Base-by-base conservation (phyloP, 805 yeast genomes). In the Lipomyces starkeyi region DNA sequence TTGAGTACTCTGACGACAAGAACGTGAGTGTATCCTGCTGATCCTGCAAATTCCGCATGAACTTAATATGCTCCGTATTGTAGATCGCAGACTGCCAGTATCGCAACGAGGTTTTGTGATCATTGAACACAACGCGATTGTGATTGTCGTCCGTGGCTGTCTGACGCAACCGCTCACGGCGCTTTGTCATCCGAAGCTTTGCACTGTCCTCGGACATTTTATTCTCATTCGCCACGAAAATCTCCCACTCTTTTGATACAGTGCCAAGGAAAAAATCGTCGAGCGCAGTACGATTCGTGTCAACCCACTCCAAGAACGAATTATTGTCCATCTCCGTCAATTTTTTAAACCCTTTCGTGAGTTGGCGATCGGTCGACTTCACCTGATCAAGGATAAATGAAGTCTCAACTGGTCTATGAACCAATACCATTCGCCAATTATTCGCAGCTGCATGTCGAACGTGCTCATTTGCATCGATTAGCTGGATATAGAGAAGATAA, bases 31-130 rank as follows among this genome's bases (percentile, higher is more conserved):
- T 88, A 72, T 89, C 95, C 61, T 84, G 85, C 66, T 82, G 84
- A 76, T 91, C 97, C 73, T 89, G 93, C 2, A 82, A 74, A 62
- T 84, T 83, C 40, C 92, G 81, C 66, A 84, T 82, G 66, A 80
- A 82, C 66, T 83, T 84, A 73, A 62, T 80, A 83, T 57, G 74
- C 75, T 74, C 74, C 43, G 73, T 75, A 75, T 74, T 63, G 70
- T 69, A 59, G 61, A 71, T 74, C 13, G 74, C 73, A 13, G 67
- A 59, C 32, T 65, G 63, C 78, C 78, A 76, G 40, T 64, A 56
- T 47, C 66, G 60, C 43, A 71, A 35, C 17, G 73, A 59, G 40
- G 63, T 63, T 40, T 71, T 65, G 60, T 66, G 72, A 17, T 69
- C 70, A 22, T 54, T 56, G 35, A 64, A 66, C 8, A 64, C 62